Base-by-base conservation (phyloP, 768 basidiomycete species). In the Tephrocybe sp. region DNA sequence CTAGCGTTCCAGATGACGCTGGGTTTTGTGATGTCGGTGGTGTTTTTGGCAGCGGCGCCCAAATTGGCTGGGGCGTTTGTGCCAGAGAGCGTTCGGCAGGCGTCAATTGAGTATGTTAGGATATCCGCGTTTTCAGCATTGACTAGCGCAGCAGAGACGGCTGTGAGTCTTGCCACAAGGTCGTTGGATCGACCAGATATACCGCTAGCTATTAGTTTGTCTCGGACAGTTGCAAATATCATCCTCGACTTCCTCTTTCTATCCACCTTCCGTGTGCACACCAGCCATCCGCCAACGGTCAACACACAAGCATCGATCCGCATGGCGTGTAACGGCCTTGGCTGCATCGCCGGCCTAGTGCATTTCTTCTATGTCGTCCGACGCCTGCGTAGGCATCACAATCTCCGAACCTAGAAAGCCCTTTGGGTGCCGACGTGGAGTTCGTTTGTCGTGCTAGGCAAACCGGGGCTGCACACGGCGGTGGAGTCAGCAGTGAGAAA, bases 361-460 rank as follows among this genome's bases (percentile, higher is more conserved):
- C 59, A 62, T 48, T 57, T 62, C 30, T n/a, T 62, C 23, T 57
- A 43, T 26, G 38, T 59, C 3, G 43, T 43, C 18, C 39, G 54
- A 43, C 50, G 33, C 43, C 45, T n/a, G 15, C 42, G 15, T 15
- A 36, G 37, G 38, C 43, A 38, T 21, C 33, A 44, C 15, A 52
- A 40, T 15, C 24, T 33, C 42, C 51, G 51, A 6, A 57, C 60
- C 10, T 21, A 61, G 46, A 64, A 61, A 30, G 59, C 61, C 37
- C 54, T 64, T 9, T 64, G 34, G 34, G 34, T 15, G 14, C 34
- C 34, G n/a, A 36, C 60, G 56, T 59, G 33, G 34, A 54, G 51
- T 4, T 45, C 14, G 3, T 34, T 24, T 18, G 17, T 38, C 12
- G 12, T 24, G 10, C 37, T 20, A 44, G 34, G 34, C 34, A 36